Evolutionary conservation across 2,329 filamentous ascomycete genomes (phyloP).

Genomic region (Gremmenia infestans): DNA sequence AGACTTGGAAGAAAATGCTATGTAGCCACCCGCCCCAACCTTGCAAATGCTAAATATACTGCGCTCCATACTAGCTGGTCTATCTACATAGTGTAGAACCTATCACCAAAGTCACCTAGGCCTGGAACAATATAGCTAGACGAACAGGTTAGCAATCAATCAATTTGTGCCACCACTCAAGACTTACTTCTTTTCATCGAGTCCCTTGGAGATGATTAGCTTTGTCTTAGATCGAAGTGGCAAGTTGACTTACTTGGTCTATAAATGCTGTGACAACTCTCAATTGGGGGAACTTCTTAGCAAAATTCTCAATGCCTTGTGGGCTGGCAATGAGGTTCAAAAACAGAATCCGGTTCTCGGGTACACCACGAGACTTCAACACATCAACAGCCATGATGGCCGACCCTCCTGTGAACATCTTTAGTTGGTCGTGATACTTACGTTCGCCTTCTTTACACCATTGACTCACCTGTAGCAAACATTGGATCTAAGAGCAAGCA

Average conservation of each 20-base stretch:
- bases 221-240: background rate
- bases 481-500: conserved; percentile 95
- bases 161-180: conserved; percentile 1
- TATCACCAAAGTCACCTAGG: conserved; percentile 90
- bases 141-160: conserved; percentile 14
- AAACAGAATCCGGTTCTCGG: conserved; percentile 92
- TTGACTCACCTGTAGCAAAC: conserved; percentile 80
- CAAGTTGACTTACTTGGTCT: conserved; percentile 55
- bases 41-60: background rate
- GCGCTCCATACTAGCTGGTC: background rate
- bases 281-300: conserved; percentile 80
- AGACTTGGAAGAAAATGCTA: background rate
- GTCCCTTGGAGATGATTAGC: conserved; percentile 47
- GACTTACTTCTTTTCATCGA: conserved; percentile 93
- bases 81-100: conserved; percentile 85
- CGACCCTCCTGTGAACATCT: conserved; percentile 65
- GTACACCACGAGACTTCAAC: conserved; percentile 81
- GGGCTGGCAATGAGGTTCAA: conserved; percentile 97
- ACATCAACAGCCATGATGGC: conserved; percentile 97
- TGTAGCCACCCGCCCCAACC: background rate
- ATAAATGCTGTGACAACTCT: conserved; percentile 94
- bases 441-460: background rate
- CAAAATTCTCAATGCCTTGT: conserved; percentile 84
- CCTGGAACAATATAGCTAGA: conserved; percentile 89
- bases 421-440: background rate